A percentile compares a stretch with the other conserved stretches of the same genome.
These are phyloP conservation scores for Linum tenue DNA, from an alignment of 345 rosid species.

Conservation along the genomic window DNA sequence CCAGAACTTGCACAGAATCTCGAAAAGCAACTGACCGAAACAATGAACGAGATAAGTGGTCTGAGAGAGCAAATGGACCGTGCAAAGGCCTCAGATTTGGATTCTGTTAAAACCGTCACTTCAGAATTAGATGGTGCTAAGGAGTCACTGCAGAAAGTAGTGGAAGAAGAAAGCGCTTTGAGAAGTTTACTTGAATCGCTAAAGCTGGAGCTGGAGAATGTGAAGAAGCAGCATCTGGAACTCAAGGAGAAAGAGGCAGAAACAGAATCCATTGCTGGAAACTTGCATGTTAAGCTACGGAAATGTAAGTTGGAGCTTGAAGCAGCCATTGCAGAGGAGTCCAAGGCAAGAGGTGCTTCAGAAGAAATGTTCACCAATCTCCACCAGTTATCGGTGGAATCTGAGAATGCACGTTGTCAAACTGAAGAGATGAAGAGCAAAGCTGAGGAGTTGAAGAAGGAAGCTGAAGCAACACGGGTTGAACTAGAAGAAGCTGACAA, in stretches of 20 bases:
- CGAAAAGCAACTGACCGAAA: constrained; percentile 53
- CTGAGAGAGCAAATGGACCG: constrained; percentile 62
- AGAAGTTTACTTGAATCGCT: constrained; percentile 57
- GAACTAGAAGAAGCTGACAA: constrained; percentile 66
- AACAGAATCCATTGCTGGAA: constrained; percentile 73
- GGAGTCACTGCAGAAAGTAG: constrained; percentile 59
- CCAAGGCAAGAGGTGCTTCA: constrained; percentile 52
- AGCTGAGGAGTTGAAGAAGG: constrained; percentile 55
- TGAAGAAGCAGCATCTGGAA: constrained; percentile 60
- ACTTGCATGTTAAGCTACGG: constrained; percentile 65
- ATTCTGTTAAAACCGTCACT: constrained; percentile 53
- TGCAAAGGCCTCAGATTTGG: constrained; percentile 68
- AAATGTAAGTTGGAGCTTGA: constrained; percentile 76
- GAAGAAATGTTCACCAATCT: constrained; percentile 75
- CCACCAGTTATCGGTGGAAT: constrained; percentile 57
- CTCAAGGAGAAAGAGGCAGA: constrained; percentile 72
- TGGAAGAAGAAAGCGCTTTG: constrained; percentile 65
- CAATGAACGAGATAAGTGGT: constrained; percentile 44
- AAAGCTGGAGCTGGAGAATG: constrained; percentile 55
- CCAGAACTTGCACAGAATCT: constrained; percentile 53
- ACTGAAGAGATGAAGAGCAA: constrained; percentile 65
- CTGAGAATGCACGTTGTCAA: constrained; percentile 51
- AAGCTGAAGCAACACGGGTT: constrained; percentile 52
- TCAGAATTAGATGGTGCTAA: constrained; percentile 75
- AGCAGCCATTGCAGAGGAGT: constrained; percentile 48